phyloP scores from a whole-genome alignment of 805 yeast genomes.

The Saccharomycopsis javanensis region DNA sequence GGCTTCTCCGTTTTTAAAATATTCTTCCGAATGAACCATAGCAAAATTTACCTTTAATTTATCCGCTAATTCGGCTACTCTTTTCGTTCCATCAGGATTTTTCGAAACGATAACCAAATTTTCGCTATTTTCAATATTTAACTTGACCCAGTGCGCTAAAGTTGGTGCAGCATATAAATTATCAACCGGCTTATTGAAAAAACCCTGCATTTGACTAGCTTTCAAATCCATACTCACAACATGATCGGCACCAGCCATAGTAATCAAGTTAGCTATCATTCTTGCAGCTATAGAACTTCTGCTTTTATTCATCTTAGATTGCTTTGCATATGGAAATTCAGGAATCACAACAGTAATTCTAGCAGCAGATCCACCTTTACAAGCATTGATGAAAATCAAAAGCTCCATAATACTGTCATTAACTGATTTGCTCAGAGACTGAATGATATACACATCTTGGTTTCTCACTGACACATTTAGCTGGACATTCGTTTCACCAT shows the following conservation, averaged over 20 bases:
- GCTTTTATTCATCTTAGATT: conserved; percentile 38
- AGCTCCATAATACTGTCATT: conserved; percentile 85
- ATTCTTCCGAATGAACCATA: conserved; percentile 43
- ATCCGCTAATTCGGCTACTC: conserved; percentile 53
- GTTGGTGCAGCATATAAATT: conserved; percentile 48
- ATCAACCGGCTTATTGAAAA: conserved; percentile 54
- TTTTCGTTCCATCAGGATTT: conserved; percentile 56
- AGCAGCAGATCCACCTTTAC: conserved; percentile 92
- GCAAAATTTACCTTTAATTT: conserved; percentile 51
- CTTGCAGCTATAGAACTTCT: conserved; percentile 27
- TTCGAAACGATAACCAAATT: conserved; percentile 53
- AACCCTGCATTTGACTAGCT: conserved; percentile 58
- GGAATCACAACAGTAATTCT: conserved; percentile 92
- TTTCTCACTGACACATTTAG: conserved; percentile 85
- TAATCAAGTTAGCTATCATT: conserved; percentile 41
- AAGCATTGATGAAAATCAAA: conserved; percentile 83
- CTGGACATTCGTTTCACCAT: conserved; percentile 81
- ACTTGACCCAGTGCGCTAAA: conserved; percentile 44
- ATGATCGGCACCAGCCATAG: conserved; percentile 54
- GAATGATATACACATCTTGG: conserved; percentile 73
- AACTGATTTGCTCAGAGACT: conserved; percentile 64
- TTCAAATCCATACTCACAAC: conserved; percentile 57
- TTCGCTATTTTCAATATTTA: conserved; percentile 42
- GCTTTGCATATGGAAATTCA: conserved; percentile 93
- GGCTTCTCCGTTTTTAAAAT: conserved; percentile 31